Percentiles rank a stretch among this genome's conserved stretches.
phyloP scores from a whole-genome alignment of 176 grass and related monocot genomes.

The Bolboschoenus planiculmis region DNA sequence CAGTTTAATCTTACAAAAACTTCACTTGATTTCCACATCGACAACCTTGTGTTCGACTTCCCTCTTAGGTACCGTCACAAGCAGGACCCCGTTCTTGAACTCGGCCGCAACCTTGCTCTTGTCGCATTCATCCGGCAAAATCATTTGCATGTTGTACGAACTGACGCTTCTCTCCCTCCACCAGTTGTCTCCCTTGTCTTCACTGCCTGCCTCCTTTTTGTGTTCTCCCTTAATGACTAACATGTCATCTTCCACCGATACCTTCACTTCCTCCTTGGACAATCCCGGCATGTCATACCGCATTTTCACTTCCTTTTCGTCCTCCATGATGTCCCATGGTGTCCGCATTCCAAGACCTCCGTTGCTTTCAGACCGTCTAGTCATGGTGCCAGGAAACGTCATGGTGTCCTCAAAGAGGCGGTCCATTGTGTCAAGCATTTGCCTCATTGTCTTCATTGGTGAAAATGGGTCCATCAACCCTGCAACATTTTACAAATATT shows the following conservation, averaged over 20 bases:
- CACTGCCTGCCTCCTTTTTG: slow-evolving; percentile 1
- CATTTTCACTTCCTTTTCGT: slow-evolving; percentile 25
- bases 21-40: slow-evolving; percentile 21
- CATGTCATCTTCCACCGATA: slow-evolving; percentile 17
- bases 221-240: slow-evolving; percentile 25
- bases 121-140: slow-evolving; percentile 23
- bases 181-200: background rate
- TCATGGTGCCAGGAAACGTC: slow-evolving; percentile 21
- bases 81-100: slow-evolving; percentile 23
- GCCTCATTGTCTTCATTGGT: slow-evolving; percentile 72
- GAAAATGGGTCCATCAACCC: slow-evolving; percentile 63
- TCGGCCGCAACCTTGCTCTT: slow-evolving; percentile 17
- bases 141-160: slow-evolving; percentile 25
- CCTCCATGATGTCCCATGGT: slow-evolving; percentile 31
- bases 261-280: slow-evolving; percentile 13
- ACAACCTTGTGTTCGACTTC: slow-evolving; percentile 11
- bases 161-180: background rate
- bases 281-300: slow-evolving; percentile 27
- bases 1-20: background rate
- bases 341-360: background rate
- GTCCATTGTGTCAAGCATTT: slow-evolving; percentile 91
- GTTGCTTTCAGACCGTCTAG: background rate
- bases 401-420: slow-evolving; percentile 62
- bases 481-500: background rate
- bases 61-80: slow-evolving; percentile 27